These are phyloP conservation scores for Ascosphaera aggregata DNA, from an alignment of 2,329 filamentous ascomycete genomes.

Conservation along the genomic window DNA sequence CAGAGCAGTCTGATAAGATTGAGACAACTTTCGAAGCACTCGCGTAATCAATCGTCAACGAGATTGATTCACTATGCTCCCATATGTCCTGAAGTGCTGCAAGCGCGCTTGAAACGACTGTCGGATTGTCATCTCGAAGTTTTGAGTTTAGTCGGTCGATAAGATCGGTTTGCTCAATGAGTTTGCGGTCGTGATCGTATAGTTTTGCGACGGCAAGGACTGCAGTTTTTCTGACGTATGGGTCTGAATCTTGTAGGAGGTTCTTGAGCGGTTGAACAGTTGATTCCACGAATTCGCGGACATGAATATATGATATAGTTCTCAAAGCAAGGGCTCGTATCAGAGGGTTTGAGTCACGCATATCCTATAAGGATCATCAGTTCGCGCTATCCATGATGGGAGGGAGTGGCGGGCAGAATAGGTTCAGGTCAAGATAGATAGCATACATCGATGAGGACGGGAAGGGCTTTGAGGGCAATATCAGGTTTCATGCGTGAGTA, in stretches of 20 bases:
- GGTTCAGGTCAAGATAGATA: neutral
- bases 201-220: conserved; percentile 93
- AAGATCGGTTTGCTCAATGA: conserved; percentile 76
- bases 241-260: conserved; percentile 65
- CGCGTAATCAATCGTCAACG: conserved; percentile 89
- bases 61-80: conserved; percentile 93
- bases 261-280: conserved; percentile 66
- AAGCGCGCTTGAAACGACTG: conserved; percentile 82
- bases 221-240: conserved; percentile 93
- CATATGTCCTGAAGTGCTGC: conserved; percentile 91
- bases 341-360: conserved; percentile 79
- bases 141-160: conserved; percentile 81
- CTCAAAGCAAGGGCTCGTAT: conserved; percentile 79
- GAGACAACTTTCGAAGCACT: conserved; percentile 98
- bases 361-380: conserved; percentile 35
- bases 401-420: too few species aligned
- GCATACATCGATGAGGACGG: conserved; percentile 55
- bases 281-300: conserved; percentile 82
- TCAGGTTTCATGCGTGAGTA: conserved; percentile 90
- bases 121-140: conserved; percentile 87
- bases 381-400: neutral
- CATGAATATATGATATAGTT: conserved; percentile 94
- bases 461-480: conserved; percentile 76
- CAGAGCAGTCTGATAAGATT: conserved; percentile 87
- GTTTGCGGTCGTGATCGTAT: conserved; percentile 80